Conservation (phyloP, 2,329 filamentous ascomycete genomes). For the Cadophora sp. region DNA sequence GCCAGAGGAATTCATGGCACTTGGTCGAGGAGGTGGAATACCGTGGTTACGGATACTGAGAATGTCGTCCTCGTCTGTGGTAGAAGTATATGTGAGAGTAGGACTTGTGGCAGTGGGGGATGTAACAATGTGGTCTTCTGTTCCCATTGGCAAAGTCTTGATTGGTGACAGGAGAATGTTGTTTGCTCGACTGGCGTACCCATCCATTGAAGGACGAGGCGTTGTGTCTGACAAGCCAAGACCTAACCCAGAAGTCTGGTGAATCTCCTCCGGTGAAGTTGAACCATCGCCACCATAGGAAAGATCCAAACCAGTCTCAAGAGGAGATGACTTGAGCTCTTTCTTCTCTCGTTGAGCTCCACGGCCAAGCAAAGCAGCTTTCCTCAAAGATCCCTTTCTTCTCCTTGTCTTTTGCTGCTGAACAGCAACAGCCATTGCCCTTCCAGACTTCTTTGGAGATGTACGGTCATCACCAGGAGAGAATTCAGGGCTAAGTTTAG, state of each 20-base stretch:
- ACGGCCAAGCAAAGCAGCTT: constrained; percentile 82
- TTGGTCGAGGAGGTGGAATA: constrained; percentile 48
- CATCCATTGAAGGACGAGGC: constrained; percentile 55
- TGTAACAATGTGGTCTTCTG: constrained; percentile 37
- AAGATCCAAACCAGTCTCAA: constrained; percentile 42
- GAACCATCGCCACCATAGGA: constrained; percentile 31
- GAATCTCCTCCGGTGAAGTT: constrained; percentile 38
- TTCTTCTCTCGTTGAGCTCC: constrained; percentile 67
- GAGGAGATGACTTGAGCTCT: constrained; percentile 51
- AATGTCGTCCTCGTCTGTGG: constrained; percentile 84
- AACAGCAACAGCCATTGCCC: constrained; percentile 45
- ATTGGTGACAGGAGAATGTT: constrained; percentile 39
- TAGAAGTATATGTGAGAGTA: constrained; percentile 69
- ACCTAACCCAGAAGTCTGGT: constrained; percentile 46
- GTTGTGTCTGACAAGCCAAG: constrained; percentile 56
- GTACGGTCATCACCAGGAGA: constrained; percentile 38
- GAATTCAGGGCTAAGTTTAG: constrained; percentile 42
- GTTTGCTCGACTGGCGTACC: constrained; percentile 48
- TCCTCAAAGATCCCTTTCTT: constrained; percentile 84
- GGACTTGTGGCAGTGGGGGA: constrained; percentile 55
- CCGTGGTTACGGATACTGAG: constrained; percentile 64
- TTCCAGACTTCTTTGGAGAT: constrained; percentile 40
- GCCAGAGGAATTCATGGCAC: constrained; percentile 56
- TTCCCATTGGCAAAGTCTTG: constrained; percentile 43
- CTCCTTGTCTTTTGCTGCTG: constrained; percentile 65